A percentile compares a stretch with the other conserved stretches of the same genome.
Conservation (phyloP, 805 yeast species). For the Candida hispaniensis region DNA sequence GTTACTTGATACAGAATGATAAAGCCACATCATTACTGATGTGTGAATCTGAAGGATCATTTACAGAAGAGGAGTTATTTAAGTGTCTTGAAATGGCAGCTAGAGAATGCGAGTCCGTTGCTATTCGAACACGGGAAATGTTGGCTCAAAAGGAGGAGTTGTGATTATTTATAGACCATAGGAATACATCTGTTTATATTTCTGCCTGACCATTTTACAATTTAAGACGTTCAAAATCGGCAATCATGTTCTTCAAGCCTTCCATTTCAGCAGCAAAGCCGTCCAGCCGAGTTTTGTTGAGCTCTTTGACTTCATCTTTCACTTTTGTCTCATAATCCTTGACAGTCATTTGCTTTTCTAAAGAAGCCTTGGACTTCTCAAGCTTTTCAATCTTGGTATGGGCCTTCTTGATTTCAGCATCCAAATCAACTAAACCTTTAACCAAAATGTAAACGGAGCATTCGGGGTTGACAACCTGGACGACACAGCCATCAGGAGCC, state of each 20-base stretch:
- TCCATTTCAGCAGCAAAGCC: conserved; percentile 76
- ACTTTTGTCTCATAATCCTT: conserved; percentile 84
- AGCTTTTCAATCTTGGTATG: conserved; percentile 62
- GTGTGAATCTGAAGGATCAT: conserved; percentile 63
- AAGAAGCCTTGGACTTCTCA: conserved; percentile 45
- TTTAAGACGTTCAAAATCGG: conserved; percentile 71
- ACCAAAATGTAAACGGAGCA: conserved; percentile 83
- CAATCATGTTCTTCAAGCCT: conserved; percentile 77
- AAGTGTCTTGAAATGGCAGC: conserved; percentile 44
- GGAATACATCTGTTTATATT: too few species aligned
- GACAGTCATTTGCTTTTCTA: conserved; percentile 57
- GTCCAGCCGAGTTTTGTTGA: conserved; percentile 57
- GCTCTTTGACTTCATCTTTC: conserved; percentile 65
- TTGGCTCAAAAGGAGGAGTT: conserved; percentile 32
- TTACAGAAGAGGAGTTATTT: conserved; percentile 46
- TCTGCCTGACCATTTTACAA: conserved; percentile 31
- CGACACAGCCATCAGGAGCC: conserved; percentile 85
- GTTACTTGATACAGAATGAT: conserved; percentile 44
- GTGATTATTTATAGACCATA: too few species aligned
- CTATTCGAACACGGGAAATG: conserved; percentile 36
- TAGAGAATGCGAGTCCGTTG: conserved; percentile 36
- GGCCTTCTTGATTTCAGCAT: conserved; percentile 80
- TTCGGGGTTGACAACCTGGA: conserved; percentile 67
- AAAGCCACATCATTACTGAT: conserved; percentile 47
- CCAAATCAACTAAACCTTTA: conserved; percentile 89